phyloP scores from a whole-genome alignment of 805 yeast species.

The Huiozyma naganishii region DNA sequence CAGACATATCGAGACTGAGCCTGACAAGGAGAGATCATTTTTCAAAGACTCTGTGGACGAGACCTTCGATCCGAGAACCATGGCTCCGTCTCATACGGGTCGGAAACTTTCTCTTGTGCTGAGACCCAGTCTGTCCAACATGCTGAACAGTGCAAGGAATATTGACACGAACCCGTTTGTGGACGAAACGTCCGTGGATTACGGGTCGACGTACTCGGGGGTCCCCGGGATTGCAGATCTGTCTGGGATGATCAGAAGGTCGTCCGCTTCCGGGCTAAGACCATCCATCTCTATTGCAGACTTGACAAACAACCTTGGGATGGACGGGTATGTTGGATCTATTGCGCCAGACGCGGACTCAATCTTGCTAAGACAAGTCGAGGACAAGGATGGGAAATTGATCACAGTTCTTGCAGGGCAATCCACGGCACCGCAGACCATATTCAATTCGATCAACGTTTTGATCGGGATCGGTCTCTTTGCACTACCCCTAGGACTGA shows the following conservation, averaged over 20 bases:
- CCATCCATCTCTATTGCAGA: conserved; percentile 37
- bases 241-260: not conserved
- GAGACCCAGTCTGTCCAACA: conserved; percentile 5
- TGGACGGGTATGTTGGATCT: conserved; percentile 23
- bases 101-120: conserved; percentile 41
- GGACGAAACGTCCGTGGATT: conserved; percentile 28
- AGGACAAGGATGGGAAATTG: conserved; percentile 57
- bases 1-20: conserved; percentile 38
- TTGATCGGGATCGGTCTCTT: conserved; percentile 67
- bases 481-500: conserved; percentile 61
- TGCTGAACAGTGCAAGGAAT: not conserved
- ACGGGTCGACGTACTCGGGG: conserved; percentile 26
- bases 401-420: conserved; percentile 70
- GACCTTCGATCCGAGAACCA: conserved; percentile 53
- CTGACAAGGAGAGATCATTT: conserved; percentile 43
- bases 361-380: conserved; percentile 49
- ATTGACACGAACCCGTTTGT: conserved; percentile 1
- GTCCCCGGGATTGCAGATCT: not conserved
- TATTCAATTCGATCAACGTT: conserved; percentile 68
- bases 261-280: conserved; percentile 18
- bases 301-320: conserved; percentile 28
- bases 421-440: conserved; percentile 69
- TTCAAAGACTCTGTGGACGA: conserved; percentile 52
- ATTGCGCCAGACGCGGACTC: conserved; percentile 39
- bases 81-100: conserved; percentile 57